Conservation (phyloP, 371 early-diverging fungal species). For the Pancytospora epiphaga region DNA sequence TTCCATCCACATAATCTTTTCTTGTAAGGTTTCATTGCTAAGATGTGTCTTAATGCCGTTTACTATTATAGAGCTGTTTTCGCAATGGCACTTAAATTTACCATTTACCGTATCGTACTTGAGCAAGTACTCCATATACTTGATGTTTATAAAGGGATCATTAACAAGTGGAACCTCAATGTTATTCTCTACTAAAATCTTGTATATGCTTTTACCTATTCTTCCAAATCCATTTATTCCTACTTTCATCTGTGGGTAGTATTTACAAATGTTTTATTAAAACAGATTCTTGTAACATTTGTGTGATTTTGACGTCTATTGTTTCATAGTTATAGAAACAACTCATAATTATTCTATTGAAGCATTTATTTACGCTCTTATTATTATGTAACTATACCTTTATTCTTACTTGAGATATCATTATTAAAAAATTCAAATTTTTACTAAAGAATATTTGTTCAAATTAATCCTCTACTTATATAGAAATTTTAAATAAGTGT, state of each 20-base stretch:
- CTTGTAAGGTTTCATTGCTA: slow-evolving; percentile 66
- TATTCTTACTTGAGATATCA: no score
- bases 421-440: no score
- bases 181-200: slow-evolving; percentile 53
- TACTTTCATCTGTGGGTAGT: slow-evolving; percentile 62
- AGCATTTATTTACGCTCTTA: no score
- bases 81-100: slow-evolving; percentile 67
- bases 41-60: slow-evolving; percentile 71
- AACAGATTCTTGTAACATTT: no score
- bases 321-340: no score
- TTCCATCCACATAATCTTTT: slow-evolving; percentile 77
- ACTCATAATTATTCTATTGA: no score
- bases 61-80: slow-evolving; percentile 72
- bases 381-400: no score
- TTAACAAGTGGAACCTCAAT: slow-evolving; percentile 84
- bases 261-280: not conserved
- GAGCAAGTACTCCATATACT: slow-evolving; percentile 84
- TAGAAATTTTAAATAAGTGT: no score
- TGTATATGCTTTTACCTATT: slow-evolving; percentile 84
- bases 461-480: no score
- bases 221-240: slow-evolving; percentile 92
- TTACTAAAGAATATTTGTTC: no score
- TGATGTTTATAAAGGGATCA: slow-evolving; percentile 86
- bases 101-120: slow-evolving; percentile 93
- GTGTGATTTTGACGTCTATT: no score